Conservation (phyloP, 305 asterid genomes). For the Ilex paraguariensis region DNA sequence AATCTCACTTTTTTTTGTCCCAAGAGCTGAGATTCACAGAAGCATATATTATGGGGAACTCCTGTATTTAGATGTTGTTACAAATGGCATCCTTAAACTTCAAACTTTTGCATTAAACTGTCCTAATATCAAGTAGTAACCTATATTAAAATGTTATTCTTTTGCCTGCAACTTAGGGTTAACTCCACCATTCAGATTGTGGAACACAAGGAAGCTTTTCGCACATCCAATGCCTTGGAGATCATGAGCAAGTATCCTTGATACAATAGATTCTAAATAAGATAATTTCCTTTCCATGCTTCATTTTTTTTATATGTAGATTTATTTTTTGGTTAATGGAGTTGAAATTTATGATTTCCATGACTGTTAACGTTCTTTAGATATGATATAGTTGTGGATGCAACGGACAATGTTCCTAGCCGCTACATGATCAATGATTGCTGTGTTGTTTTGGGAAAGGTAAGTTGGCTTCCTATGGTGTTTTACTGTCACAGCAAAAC, state of each 20-base stretch:
- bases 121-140: too few species aligned
- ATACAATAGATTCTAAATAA: not conserved
- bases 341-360: slow-evolving; percentile 14
- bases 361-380: slow-evolving; percentile 31
- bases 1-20: not conserved
- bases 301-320: not conserved
- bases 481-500: not conserved
- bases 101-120: too few species aligned
- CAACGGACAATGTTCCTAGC: slow-evolving; percentile 92
- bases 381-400: slow-evolving; percentile 90
- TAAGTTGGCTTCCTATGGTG: slow-evolving; percentile 23
- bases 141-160: slow-evolving; percentile 11
- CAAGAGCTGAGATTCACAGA: too few species aligned
- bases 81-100: too few species aligned
- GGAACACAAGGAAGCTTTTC: slow-evolving; percentile 85
- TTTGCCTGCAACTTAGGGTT: slow-evolving; percentile 39
- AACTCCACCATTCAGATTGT: slow-evolving; percentile 70
- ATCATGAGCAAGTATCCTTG: slow-evolving; percentile 65
- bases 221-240: slow-evolving; percentile 77
- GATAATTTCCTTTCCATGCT: not conserved
- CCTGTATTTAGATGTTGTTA: too few species aligned
- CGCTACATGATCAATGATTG: slow-evolving; percentile 97
- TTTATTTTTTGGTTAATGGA: slow-evolving; percentile 1
- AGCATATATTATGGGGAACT: too few species aligned
- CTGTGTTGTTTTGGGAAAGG: slow-evolving; percentile 90